These are phyloP conservation scores for Xylaria multiplex DNA, from an alignment of 2,329 filamentous ascomycete species.

Conservation along the genomic window DNA sequence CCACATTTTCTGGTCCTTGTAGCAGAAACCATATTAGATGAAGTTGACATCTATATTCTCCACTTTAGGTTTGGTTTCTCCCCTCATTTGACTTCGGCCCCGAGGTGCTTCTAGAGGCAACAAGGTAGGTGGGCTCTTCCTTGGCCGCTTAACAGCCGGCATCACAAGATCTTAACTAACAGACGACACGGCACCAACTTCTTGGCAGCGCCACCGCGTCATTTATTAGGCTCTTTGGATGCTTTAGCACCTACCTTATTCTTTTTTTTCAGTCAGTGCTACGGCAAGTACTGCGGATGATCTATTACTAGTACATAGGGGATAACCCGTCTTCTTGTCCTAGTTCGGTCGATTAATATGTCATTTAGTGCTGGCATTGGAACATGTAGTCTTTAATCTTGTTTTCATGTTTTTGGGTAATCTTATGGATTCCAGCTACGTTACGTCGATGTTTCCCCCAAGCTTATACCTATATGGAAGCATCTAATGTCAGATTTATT, in stretches of 20 bases:
- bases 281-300: background rate
- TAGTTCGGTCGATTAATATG: background rate
- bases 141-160: conserved; percentile 20
- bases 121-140: conserved; percentile 25
- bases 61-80: background rate
- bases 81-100: conserved; percentile 7
- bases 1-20: background rate
- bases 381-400: background rate
- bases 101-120: conserved; percentile 15
- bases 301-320: no score
- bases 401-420: no score
- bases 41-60: background rate
- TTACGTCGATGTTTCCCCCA: background rate
- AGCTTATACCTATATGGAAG: background rate
- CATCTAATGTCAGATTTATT: background rate
- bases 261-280: background rate
- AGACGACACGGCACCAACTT: background rate
- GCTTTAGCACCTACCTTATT: conserved; percentile 1
- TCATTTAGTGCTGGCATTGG: background rate
- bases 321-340: background rate
- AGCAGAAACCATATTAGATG: conserved; percentile 7
- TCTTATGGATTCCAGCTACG: background rate
- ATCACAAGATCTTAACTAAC: conserved; percentile 3
- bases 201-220: conserved; percentile 20
- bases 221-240: conserved; percentile 1